Conservation (phyloP, 768 basidiomycete species). For the Butyriboletus loyo region DNA sequence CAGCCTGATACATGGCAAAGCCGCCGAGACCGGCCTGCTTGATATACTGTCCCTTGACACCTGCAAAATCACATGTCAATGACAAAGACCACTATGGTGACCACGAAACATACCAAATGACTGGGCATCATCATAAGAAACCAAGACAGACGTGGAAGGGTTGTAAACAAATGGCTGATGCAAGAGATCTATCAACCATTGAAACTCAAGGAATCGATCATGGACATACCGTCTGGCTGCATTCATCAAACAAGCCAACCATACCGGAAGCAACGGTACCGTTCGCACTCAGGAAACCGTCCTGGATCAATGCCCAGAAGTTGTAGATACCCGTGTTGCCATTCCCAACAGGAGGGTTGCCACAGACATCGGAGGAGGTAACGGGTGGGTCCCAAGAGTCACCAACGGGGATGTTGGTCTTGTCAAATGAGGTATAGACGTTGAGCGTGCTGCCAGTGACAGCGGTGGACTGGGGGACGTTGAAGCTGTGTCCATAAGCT, state of each 20-base stretch:
- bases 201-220: background rate
- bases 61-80: conserved; percentile 20
- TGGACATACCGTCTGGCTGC: conserved; percentile 67
- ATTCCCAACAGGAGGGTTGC: conserved; percentile 43
- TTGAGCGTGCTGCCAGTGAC: conserved; percentile 30
- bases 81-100: background rate
- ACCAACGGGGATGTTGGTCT: conserved; percentile 42
- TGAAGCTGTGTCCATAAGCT: conserved; percentile 78
- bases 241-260: conserved; percentile 54
- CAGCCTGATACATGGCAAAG: conserved; percentile 46
- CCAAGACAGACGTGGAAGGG: conserved; percentile 46
- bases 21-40: conserved; percentile 33
- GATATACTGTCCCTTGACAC: conserved; percentile 44
- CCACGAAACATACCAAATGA: conserved; percentile 47
- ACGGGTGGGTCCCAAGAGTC: conserved; percentile 53
- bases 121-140: conserved; percentile 62
- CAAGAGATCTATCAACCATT: background rate
- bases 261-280: conserved; percentile 54
- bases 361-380: conserved; percentile 56
- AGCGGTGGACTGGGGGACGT: conserved; percentile 23
- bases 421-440: conserved; percentile 53
- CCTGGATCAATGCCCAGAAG: conserved; percentile 60
- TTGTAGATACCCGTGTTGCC: conserved; percentile 51
- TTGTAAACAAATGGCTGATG: conserved; percentile 68
- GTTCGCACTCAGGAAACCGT: conserved; percentile 48